Evolutionary conservation across 2,329 filamentous ascomycete species (phyloP).

Genomic region (Sclerotinia nivalis): DNA sequence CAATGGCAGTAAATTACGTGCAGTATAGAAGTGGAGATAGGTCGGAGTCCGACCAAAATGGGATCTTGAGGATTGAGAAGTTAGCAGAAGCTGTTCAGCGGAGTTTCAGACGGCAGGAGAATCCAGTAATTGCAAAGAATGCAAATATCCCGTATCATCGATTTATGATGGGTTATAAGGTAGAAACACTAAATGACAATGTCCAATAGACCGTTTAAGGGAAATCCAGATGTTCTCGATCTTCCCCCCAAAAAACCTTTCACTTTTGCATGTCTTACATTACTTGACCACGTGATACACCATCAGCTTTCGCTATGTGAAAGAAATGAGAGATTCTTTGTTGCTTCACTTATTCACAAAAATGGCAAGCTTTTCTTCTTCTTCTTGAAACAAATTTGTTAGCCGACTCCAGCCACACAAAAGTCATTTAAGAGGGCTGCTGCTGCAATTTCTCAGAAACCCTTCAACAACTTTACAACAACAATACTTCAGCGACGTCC

Average conservation of each 20-base stretch:
- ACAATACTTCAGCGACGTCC: background rate
- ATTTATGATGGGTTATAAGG: slow-evolving; percentile 5
- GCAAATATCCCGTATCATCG: slow-evolving; percentile 1
- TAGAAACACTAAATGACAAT: background rate
- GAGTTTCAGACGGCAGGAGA: background rate
- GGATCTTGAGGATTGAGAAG: background rate
- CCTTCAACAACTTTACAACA: background rate
- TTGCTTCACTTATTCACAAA: background rate
- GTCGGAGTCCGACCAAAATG: background rate
- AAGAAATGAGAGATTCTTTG: slow-evolving; percentile 8
- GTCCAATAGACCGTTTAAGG: background rate
- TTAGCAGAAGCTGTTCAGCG: background rate
- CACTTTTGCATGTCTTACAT: background rate
- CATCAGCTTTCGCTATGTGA: background rate
- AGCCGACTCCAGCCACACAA: background rate
- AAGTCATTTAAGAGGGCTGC: background rate
- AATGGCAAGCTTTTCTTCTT: background rate
- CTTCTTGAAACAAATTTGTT: background rate
- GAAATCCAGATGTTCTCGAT: background rate
- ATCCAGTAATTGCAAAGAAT: slow-evolving; percentile 3
- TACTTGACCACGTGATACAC: background rate
- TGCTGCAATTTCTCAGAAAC: background rate
- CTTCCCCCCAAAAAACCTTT: background rate
- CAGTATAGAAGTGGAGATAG: background rate
- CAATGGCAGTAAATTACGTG: background rate